phyloP scores from a whole-genome alignment of 306 rosid species.

The Biancaea sappan region DNA sequence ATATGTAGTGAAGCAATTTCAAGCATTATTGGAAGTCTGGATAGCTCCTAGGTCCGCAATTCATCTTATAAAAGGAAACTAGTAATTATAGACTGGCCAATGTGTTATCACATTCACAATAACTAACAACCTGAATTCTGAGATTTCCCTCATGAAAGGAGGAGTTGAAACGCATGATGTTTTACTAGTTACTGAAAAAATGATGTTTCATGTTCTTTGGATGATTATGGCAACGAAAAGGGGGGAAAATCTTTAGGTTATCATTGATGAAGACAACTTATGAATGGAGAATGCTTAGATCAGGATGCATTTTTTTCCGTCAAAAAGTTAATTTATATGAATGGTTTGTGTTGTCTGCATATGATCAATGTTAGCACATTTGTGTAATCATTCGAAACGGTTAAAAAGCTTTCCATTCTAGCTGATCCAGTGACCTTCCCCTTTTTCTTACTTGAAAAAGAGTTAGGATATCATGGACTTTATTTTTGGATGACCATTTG shows the following conservation, averaged over 20 bases:
- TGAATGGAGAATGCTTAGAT: background rate
- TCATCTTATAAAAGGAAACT: background rate
- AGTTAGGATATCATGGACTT: constrained; percentile 15
- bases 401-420: background rate
- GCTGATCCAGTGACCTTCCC: background rate
- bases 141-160: background rate
- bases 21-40: background rate
- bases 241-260: background rate
- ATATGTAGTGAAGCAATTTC: no score
- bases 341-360: constrained; percentile 6
- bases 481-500: constrained; percentile 17
- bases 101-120: background rate
- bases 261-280: background rate
- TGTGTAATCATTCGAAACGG: background rate
- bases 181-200: background rate
- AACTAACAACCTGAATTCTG: background rate
- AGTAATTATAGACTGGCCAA: background rate
- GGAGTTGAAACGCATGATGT: background rate
- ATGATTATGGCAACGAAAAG: background rate
- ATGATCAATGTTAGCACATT: background rate
- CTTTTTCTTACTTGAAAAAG: background rate
- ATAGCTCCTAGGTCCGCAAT: background rate
- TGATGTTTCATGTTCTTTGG: background rate
- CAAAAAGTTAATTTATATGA: background rate
- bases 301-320: background rate